Conservation (phyloP, 345 rosid species). For the Rhizophora mangle region DNA sequence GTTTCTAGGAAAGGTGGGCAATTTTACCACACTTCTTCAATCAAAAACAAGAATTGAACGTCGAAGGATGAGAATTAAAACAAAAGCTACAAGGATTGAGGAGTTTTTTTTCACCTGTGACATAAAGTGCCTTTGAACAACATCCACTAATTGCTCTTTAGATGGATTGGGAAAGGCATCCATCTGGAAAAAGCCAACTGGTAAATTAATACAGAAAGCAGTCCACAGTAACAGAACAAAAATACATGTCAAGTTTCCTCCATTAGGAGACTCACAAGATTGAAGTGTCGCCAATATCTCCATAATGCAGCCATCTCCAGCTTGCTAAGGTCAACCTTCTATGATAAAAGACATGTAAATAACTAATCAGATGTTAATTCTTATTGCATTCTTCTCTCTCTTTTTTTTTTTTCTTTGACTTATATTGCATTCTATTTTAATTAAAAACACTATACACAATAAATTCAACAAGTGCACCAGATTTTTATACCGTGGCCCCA, state of each 20-base stretch:
- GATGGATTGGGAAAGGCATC: slow-evolving; percentile 80
- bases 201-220: not conserved
- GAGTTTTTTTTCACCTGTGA: slow-evolving; percentile 54
- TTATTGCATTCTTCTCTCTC: not conserved
- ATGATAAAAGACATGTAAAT: slow-evolving; percentile 15
- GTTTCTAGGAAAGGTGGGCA: not conserved
- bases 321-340: slow-evolving; percentile 91
- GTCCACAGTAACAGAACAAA: not conserved
- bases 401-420: not conserved
- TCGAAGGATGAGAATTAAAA: not conserved
- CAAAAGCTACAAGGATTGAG: not conserved
- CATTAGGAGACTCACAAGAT: slow-evolving; percentile 55
- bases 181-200: slow-evolving; percentile 40
- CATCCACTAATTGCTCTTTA: slow-evolving; percentile 73
- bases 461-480: not conserved
- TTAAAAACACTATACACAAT: not conserved
- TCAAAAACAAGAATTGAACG: too few relatives aligned
- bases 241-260: not conserved
- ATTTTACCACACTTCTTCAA: too few relatives aligned
- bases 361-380: not conserved
- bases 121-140: slow-evolving; percentile 90
- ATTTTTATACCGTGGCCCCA: slow-evolving; percentile 46
- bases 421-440: not conserved
- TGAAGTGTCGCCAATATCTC: slow-evolving; percentile 88
- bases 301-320: slow-evolving; percentile 81